Evolutionary conservation across 2,329 filamentous ascomycete genomes (phyloP), one percentile per base, ranked within the genome.

Genomic region (Ramularia endophylla): DNA sequence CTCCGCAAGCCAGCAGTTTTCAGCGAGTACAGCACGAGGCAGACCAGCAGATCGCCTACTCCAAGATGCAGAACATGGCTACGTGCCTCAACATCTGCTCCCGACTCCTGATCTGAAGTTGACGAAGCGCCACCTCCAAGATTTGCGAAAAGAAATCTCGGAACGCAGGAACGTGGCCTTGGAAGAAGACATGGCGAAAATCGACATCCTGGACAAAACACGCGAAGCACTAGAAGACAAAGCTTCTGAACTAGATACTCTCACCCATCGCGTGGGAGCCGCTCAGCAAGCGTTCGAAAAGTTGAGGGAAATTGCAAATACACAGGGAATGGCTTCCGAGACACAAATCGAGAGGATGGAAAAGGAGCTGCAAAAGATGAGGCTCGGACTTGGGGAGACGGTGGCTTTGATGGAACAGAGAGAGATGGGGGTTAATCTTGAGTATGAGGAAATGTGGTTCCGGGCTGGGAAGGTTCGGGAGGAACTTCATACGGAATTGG

Each of bases 281-380:
- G 89, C 90, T 0, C 85, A 94, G 62, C 87, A 94, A 58, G 89
- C 95, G 61, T 94, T 95, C 60, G 88, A 95, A 59, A 88, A 87
- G 66, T 89, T 87, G 15, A 90, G 90, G 60, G 92, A 68, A 48
- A 78, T 80, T 44, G 90, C 85, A 6, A 85, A 78, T 33, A 86
- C 88, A 13, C 87, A 95, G 62, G 94, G 94, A 68, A 78, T 90
- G 61, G 83, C 82, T 6, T 87, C 83, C 2, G 92, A 97, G 61
- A 81, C 89, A 7, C 90, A 97, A 64, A 95, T 98, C 56, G 92
- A 98, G 66, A 92, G 92, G 71, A 94, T 95, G 83, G 92, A 98
- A 68, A 95, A 95, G 66, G 89, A 98, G 63, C 71, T 98, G n/a
- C 85, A 86, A 34, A 87, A 88, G 62, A 94, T 97, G 87, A 78